Base-by-base conservation (phyloP, 2,329 filamentous ascomycete genomes). In the Fusarium setosum region DNA sequence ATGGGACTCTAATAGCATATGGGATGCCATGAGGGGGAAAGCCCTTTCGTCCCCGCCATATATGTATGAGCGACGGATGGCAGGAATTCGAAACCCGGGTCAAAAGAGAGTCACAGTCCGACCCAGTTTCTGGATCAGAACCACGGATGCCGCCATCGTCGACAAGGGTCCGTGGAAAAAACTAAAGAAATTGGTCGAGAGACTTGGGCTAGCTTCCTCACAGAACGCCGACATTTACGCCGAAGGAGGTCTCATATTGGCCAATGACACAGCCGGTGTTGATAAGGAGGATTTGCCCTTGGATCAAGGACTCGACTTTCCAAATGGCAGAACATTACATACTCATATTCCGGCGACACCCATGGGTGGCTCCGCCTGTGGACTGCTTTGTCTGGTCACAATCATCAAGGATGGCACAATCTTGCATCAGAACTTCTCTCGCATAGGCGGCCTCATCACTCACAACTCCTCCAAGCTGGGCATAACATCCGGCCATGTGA, bases 91-190 rank as follows among this genome's bases (percentile, higher is more conserved):
- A 3, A 15, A 20, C 5, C 6, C 13, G 1, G 6, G 9, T 7
- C 13, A 23, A 1, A 1, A 29, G 7, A 24, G 29, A 5, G 12
- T 56, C 6, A n/a, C 21, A 4, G 2, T 49, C 0, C 24, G 5
- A 6, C 42, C 53, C 1, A 56, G 42, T 18, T 6, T 56, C 8
- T 56, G 53, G 53, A 56, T 56, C 7, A 40, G 53, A 41, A 56
- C 24, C 2, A 56, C 44, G 1, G 23, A 56, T 24, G 53, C 32
- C 3, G 44, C 53, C 5, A 56, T 56, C 21, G 15, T 17, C 1
- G 23, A 29, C 1, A 24, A 11, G 2, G 29, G 17, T 20, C 34
- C 24, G 4, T 56, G 42, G 53, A 49, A 56, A 4, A 49, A 11
- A 2, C n/a, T 56, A 1, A 21, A 35, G 3, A 29, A 32, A 5